Evolutionary conservation across 2,329 filamentous ascomycete species (phyloP).

Genomic region (Domatiomyces catenatus): DNA sequence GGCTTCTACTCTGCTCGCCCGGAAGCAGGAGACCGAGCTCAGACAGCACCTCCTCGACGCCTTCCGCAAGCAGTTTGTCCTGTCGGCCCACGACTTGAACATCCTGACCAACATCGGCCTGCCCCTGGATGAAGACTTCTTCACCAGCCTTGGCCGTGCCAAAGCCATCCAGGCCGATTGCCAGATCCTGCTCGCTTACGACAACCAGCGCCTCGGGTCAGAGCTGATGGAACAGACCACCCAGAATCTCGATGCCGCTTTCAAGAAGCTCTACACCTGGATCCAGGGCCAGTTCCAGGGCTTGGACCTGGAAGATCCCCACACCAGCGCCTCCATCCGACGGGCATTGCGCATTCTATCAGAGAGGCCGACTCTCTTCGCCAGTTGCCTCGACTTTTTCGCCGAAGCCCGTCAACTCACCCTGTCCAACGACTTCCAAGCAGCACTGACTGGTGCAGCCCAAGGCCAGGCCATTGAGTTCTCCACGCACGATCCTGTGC

Average conservation of each 20-base stretch:
- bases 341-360: slow-evolving; percentile 73
- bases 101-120: slow-evolving; percentile 62
- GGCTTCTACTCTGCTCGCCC: slow-evolving; percentile 54
- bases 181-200: slow-evolving; percentile 73
- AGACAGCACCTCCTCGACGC: slow-evolving; percentile 69
- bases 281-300: slow-evolving; percentile 85
- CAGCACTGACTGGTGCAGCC: slow-evolving; percentile 59
- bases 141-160: slow-evolving; percentile 57
- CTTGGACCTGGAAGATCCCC: slow-evolving; percentile 83
- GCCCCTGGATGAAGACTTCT: slow-evolving; percentile 75
- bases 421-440: slow-evolving; percentile 76
- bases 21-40: slow-evolving; percentile 58
- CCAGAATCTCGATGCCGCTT: slow-evolving; percentile 71
- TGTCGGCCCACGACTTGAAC: slow-evolving; percentile 67
- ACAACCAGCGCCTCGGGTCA: slow-evolving; percentile 72
- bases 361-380: slow-evolving; percentile 77
- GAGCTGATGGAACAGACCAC: slow-evolving; percentile 87
- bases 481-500: slow-evolving; percentile 74
- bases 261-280: slow-evolving; percentile 93
- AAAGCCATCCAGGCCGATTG: slow-evolving; percentile 83
- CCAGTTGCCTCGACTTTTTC: slow-evolving; percentile 85
- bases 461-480: slow-evolving; percentile 78
- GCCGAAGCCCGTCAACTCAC: slow-evolving; percentile 77
- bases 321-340: slow-evolving; percentile 73
- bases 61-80: slow-evolving; percentile 68